Evolutionary conservation across 2,329 filamentous ascomycete species (phyloP), one percentile per base, ranked within the genome.

Genomic region (Colletotrichum phormii): DNA sequence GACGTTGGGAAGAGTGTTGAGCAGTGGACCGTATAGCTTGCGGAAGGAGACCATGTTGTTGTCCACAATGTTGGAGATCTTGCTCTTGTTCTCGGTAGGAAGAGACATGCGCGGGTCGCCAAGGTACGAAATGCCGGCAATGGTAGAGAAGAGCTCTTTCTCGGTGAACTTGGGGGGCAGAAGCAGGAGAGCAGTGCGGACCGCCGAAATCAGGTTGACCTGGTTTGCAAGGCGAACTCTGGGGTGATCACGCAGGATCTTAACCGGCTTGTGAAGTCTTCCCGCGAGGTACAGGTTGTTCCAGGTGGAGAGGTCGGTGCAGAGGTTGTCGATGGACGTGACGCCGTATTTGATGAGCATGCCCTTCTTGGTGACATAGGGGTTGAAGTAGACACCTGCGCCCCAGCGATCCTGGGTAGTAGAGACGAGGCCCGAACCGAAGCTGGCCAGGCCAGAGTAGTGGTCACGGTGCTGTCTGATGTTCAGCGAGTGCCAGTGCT

Each of bases 341-440:
- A 99, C 97, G 24, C 96, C 97, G 78, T 99, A 99, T 84, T 99
- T 99, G 83, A 99, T 97, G 79, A 98, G 88, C 74, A 95, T 97
- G 53, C 97, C 97, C 78, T 98, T 98, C 73, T 98, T 92, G 2
- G 94, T 96, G 61, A 99, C 91, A 81, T 96, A 98, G 0, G 97
- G 95, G 78, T 99, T 98, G 85, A 98, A 99, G 84, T 99, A 99
- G 51, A 98, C 95, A 7, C 97, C 97, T 0, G 97, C 97, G 54
- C 97, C 97, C 85, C 93, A 94, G 75, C 87, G 89, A 78, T 98
- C 94, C 82, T 99, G 96, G 24, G 98, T 91, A 66, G 91, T 89
- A 15, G 94, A 95, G 22, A 98, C 94, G 4, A 94, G 88, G 35
- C 91, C 95, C 1, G 95, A 98, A 1, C 96, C 96, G 24, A 98